These are phyloP conservation scores for Bothriochloa decipiens DNA, from an alignment of 176 grass and related monocot species.

Conservation along the genomic window DNA sequence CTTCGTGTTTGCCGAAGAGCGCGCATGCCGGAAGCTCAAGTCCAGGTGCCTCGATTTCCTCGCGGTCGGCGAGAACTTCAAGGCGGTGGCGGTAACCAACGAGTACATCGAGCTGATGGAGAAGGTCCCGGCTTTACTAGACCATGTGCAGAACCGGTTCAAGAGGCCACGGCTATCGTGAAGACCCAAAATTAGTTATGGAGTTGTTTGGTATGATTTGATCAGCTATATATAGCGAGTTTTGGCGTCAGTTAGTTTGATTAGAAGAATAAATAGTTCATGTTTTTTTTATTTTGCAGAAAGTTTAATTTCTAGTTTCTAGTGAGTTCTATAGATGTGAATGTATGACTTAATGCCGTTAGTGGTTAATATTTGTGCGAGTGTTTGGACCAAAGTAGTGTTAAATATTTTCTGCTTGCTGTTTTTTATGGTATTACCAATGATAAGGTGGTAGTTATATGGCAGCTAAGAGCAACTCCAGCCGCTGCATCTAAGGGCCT, in stretches of 20 bases:
- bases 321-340: too few relatives aligned
- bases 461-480: too few relatives aligned
- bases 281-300: neutral
- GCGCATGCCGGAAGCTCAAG: conserved; percentile 10
- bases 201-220: neutral
- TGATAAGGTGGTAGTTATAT: too few relatives aligned
- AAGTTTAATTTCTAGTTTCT: too few relatives aligned
- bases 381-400: too few relatives aligned
- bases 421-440: too few relatives aligned
- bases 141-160: conserved; percentile 1
- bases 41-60: conserved; percentile 43
- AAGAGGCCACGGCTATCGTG: neutral
- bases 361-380: too few relatives aligned
- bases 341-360: too few relatives aligned
- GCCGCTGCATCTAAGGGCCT: too few relatives aligned
- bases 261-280: neutral
- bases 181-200: neutral
- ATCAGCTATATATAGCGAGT: neutral
- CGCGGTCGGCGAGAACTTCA: neutral
- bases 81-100: neutral
- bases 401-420: too few relatives aligned
- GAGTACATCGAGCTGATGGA: conserved; percentile 29
- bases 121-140: neutral
- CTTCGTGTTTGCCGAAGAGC: neutral
- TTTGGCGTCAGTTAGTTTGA: neutral